Percentiles rank a stretch among this genome's conserved stretches.
These are phyloP conservation scores for Dysphania ambrosioides DNA, from an alignment of 148 eudicot species.

Conservation along the genomic window DNA sequence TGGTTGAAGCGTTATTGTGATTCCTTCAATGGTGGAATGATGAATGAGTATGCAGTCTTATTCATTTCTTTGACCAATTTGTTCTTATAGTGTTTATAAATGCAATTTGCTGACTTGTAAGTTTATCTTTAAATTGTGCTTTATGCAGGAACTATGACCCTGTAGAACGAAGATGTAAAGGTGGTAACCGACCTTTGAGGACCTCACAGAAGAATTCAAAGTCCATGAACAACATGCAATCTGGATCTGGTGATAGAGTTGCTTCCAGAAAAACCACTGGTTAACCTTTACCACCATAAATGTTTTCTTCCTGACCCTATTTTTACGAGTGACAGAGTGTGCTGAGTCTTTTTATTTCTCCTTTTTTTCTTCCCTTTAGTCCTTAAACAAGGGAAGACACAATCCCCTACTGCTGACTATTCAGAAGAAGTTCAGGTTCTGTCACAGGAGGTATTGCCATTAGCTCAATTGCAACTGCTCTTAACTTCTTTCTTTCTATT, in stretches of 20 bases:
- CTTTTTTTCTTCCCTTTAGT: slow-evolving; percentile 29
- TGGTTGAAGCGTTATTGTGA: slow-evolving; percentile 96
- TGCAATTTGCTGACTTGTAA: neutral
- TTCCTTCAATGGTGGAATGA: slow-evolving; percentile 79
- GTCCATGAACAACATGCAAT: slow-evolving; percentile 54
- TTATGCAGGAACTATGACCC: slow-evolving; percentile 76
- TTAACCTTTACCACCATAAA: slow-evolving; percentile 21
- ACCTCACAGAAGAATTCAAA: slow-evolving; percentile 47
- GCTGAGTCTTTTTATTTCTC: slow-evolving; percentile 6
- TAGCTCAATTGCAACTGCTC: neutral
- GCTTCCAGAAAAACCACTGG: slow-evolving; percentile 40
- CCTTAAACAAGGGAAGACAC: slow-evolving; percentile 42
- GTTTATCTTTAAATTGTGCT: slow-evolving; percentile 6
- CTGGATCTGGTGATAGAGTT: slow-evolving; percentile 44
- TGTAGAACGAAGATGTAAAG: slow-evolving; percentile 73
- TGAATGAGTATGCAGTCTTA: slow-evolving; percentile 58
- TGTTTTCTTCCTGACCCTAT: neutral
- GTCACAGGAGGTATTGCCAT: slow-evolving; percentile 52
- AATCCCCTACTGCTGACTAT: slow-evolving; percentile 28
- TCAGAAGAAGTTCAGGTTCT: slow-evolving; percentile 53
- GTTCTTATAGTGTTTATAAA: neutral
- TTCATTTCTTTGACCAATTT: neutral
- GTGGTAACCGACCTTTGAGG: slow-evolving; percentile 46
- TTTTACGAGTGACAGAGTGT: neutral
- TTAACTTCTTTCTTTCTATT: slow-evolving; percentile 1